Conservation (phyloP, 148 eudicot species). For the Spergularia bocconei region DNA sequence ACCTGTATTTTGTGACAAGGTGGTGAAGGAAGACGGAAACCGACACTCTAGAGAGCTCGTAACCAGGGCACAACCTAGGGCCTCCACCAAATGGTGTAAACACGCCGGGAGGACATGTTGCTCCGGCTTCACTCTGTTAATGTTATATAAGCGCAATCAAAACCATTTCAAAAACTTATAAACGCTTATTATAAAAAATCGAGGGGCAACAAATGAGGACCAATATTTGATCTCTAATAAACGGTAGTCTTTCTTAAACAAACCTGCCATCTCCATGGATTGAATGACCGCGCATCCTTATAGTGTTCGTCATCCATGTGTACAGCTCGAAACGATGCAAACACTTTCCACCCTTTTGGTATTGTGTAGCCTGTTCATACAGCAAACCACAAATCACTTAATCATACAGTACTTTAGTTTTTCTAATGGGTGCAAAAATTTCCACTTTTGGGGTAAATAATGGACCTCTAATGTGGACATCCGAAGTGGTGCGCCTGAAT, state of each 20-base stretch:
- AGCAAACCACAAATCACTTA: neutral
- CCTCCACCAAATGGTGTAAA: slow-evolving; percentile 97
- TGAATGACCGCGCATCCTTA: slow-evolving; percentile 82
- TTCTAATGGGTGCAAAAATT: neutral
- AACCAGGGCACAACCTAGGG: slow-evolving; percentile 90
- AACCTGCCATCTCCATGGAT: slow-evolving; percentile 99
- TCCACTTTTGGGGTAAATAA: neutral
- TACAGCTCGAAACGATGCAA: slow-evolving; percentile 83
- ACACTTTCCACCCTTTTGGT: slow-evolving; percentile 95
- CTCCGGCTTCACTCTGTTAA: slow-evolving; percentile 45
- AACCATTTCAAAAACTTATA: neutral
- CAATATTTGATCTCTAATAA: too few species aligned
- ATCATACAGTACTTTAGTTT: neutral
- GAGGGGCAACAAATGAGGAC: too few species aligned
- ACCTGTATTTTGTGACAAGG: slow-evolving; percentile 84
- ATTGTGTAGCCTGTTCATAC: slow-evolving; percentile 63
- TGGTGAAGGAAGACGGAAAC: slow-evolving; percentile 91
- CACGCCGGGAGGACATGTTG: slow-evolving; percentile 36
- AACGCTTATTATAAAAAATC: neutral
- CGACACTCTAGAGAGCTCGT: slow-evolving; percentile 79
- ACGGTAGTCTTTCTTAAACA: neutral
- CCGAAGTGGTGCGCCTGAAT: slow-evolving; percentile 75
- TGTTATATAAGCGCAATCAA: neutral
- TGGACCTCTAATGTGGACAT: slow-evolving; percentile 66
- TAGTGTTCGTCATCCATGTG: slow-evolving; percentile 74